Base-by-base conservation (phyloP, 768 basidiomycete species). In the Zangia roseola region DNA sequence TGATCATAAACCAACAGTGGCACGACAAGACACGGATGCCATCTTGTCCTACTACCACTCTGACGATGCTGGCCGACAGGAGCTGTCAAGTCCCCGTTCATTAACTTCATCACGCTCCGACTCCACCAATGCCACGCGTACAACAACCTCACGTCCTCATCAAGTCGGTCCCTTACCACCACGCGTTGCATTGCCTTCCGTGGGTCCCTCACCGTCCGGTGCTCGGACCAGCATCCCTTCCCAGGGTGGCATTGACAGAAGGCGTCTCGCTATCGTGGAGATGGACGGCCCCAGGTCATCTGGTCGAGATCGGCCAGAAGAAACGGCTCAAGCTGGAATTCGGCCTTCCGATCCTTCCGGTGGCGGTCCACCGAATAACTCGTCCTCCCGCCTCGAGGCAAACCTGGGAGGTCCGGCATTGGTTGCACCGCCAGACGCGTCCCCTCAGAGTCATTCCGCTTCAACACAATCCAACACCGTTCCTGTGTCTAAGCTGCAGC, bases 341-440 rank as follows among this genome's bases (percentile, higher is more conserved):
- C 49, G 56, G 59, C 39, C 47, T 50, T 51, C 58, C 65, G 52
- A 31, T 16, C 14, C 53, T 47, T 58, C 51, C 49, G 53, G 45
- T 67, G 59, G 63, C 58, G 57, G 62, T 49, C 62, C 64, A 35
- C 57, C 66, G 6, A 50, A 62, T 37, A 55, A 56, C 50, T 53
- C 74, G 47, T 71, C 68, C 38, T 67, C 76, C 33, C 69, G 72
- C 16, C 56, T 73, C 45, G 65, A 71, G 46, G 68, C 71, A 31
- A 69, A 68, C 55, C 58, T 47, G 14, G 45, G 43, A 10, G 79
- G 80, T 45, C 73, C 88, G 21, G 82, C 86, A 44, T 73, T 89
- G 54, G 82, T 88, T 51, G 83, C 84, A 45, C 87, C 86, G 42
- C 84, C 86, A 33, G 88, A 87, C 64, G 82, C 81, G 54, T 74